Evolutionary conservation across 352 stramenopile species (phyloP).

Genomic region (Pythium diclinum): DNA sequence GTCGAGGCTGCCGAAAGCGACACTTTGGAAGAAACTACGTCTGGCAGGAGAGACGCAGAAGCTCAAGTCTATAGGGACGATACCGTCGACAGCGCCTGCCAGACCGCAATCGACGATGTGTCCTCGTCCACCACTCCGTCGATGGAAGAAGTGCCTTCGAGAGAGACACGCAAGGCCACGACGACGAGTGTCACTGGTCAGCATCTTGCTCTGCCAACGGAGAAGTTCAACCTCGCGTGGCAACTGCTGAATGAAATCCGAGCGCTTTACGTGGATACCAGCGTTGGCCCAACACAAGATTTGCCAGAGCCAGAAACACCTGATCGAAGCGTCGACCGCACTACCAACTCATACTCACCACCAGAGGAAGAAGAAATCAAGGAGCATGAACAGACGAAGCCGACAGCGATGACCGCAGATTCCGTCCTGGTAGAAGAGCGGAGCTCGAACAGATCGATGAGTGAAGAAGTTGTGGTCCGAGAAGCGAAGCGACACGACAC

Average conservation of each 20-base stretch:
- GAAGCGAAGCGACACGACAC: neutral
- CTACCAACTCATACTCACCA: no score
- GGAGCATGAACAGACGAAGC: neutral
- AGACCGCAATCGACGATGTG: neutral
- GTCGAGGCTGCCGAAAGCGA: neutral
- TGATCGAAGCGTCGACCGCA: no score
- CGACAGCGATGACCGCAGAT: neutral
- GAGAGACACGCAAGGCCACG: neutral
- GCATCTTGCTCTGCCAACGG: conserved; percentile 13
- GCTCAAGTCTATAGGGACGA: neutral
- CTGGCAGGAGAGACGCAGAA: neutral
- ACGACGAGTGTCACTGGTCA: neutral
- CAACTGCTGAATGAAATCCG: conserved; percentile 41
- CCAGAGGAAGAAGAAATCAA: neutral
- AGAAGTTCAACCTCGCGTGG: conserved; percentile 39
- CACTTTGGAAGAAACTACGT: neutral
- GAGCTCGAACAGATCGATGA: neutral
- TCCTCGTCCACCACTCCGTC: no score
- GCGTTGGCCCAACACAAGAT: neutral
- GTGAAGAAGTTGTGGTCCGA: neutral
- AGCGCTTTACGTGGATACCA: conserved; percentile 13
- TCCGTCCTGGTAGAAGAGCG: neutral
- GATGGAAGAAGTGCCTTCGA: neutral
- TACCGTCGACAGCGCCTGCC: neutral
- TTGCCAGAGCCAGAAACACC: no score